A percentile compares a stretch with the other conserved stretches of the same genome.
These are phyloP conservation scores for Trichomonas vaginalis DNA, from an alignment of 208 protist species.

Conservation along the genomic window DNA sequence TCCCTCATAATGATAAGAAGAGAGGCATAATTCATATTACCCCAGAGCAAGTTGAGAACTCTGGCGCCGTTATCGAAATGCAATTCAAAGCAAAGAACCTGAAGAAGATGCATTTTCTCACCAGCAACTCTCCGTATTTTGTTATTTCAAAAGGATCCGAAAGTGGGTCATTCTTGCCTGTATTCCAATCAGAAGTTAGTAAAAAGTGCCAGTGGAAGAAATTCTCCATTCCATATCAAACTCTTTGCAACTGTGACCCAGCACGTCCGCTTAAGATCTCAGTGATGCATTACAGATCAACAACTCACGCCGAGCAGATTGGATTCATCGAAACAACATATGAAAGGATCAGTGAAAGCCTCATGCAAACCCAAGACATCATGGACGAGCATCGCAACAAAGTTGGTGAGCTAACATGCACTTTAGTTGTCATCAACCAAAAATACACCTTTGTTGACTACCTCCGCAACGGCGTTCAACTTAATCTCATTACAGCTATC, in stretches of 20 bases:
- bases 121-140: neutral
- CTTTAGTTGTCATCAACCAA: neutral
- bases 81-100: neutral
- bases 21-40: neutral
- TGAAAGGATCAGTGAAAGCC: neutral
- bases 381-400: neutral
- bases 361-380: neutral
- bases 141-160: neutral
- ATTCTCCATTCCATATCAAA: neutral
- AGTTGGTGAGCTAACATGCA: neutral
- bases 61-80: neutral
- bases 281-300: neutral
- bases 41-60: conserved; percentile 14
- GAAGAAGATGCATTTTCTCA: neutral
- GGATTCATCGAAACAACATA: neutral
- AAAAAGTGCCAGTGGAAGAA: neutral
- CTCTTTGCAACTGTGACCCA: neutral
- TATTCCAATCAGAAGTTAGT: neutral
- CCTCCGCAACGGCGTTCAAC: conserved; percentile 19
- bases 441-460: conserved; percentile 29
- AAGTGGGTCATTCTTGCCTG: neutral
- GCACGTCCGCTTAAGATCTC: neutral
- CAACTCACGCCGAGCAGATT: neutral
- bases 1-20: neutral
- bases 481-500: conserved; percentile 35